These are phyloP conservation scores for Magnaporthiopsis rhizophila DNA, from an alignment of 2,329 filamentous ascomycete genomes.

Conservation along the genomic window DNA sequence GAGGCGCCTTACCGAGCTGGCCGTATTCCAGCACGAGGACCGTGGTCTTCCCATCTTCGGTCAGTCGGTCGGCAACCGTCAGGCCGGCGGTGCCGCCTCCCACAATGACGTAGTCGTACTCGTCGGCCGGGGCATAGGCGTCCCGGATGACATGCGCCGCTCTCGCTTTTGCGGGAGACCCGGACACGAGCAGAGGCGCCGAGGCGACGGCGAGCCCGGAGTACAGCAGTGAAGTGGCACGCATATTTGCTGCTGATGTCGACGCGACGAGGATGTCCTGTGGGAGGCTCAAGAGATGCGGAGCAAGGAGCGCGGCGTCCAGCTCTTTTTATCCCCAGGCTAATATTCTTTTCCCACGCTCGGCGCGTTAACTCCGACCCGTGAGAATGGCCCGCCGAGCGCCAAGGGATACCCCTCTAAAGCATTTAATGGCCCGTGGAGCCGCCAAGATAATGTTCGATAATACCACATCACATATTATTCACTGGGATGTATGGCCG, in stretches of 20 bases:
- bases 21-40: constrained; percentile 18
- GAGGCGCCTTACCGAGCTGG: constrained; percentile 7
- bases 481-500: too few species aligned
- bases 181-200: background rate
- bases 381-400: too few species aligned
- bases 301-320: too few species aligned
- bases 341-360: too few species aligned
- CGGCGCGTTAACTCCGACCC: too few species aligned
- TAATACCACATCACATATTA: too few species aligned
- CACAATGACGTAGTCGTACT: constrained; percentile 16
- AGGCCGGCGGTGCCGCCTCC: constrained; percentile 17
- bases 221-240: background rate
- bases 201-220: background rate
- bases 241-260: background rate
- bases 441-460: too few species aligned
- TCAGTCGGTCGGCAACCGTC: constrained; percentile 17
- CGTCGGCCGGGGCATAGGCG: background rate
- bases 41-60: constrained; percentile 12
- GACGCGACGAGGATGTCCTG: background rate
- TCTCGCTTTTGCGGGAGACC: background rate
- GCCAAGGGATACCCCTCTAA: background rate
- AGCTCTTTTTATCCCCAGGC: too few species aligned
- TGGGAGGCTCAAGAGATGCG: too few species aligned
- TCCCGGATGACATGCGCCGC: background rate
- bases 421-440: too few species aligned